These are phyloP conservation scores for Taiozyma sp. DNA, from an alignment of 1,139 yeast genomes.

Conservation along the genomic window DNA sequence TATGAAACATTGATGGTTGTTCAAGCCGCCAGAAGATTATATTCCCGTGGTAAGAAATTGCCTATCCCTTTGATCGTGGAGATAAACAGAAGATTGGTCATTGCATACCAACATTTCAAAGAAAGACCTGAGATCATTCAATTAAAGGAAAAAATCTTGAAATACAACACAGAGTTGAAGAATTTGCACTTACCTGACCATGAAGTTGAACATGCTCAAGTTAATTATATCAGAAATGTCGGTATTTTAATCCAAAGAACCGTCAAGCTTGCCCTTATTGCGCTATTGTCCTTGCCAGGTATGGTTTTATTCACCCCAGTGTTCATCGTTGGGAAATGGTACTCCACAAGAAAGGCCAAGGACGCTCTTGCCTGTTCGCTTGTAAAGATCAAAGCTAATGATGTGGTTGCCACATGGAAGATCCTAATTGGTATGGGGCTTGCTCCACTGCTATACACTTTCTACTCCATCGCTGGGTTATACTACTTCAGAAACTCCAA, in stretches of 20 bases:
- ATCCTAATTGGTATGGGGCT: slow-evolving; percentile 82
- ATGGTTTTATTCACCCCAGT: slow-evolving; percentile 80
- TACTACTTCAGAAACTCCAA: slow-evolving; percentile 24
- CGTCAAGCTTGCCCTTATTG: slow-evolving; percentile 46
- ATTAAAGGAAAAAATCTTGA: slow-evolving; percentile 54
- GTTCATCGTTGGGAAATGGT: slow-evolving; percentile 54
- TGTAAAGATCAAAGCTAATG: slow-evolving; percentile 87
- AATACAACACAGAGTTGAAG: slow-evolving; percentile 62
- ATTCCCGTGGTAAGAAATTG: slow-evolving; percentile 67
- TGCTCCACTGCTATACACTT: slow-evolving; percentile 78
- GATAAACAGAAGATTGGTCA: slow-evolving; percentile 78
- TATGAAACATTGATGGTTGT: slow-evolving; percentile 88
- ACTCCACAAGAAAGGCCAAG: slow-evolving; percentile 65
- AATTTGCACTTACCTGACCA: slow-evolving; percentile 83
- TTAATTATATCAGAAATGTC: slow-evolving; percentile 41
- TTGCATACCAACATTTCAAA: slow-evolving; percentile 70
- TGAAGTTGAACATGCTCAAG: slow-evolving; percentile 67
- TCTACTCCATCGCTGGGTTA: slow-evolving; percentile 56
- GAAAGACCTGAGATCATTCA: slow-evolving; percentile 64
- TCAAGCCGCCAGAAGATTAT: slow-evolving; percentile 89
- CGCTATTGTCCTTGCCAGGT: slow-evolving; percentile 77
- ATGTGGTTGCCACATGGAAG: slow-evolving; percentile 96
- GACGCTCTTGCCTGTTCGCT: slow-evolving; percentile 84
- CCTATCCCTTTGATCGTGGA: slow-evolving; percentile 85
- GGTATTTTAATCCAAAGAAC: slow-evolving; percentile 48